Evolutionary conservation across 176 grass and related monocot genomes (phyloP).

Genomic region (Phoenix dactylifera): DNA sequence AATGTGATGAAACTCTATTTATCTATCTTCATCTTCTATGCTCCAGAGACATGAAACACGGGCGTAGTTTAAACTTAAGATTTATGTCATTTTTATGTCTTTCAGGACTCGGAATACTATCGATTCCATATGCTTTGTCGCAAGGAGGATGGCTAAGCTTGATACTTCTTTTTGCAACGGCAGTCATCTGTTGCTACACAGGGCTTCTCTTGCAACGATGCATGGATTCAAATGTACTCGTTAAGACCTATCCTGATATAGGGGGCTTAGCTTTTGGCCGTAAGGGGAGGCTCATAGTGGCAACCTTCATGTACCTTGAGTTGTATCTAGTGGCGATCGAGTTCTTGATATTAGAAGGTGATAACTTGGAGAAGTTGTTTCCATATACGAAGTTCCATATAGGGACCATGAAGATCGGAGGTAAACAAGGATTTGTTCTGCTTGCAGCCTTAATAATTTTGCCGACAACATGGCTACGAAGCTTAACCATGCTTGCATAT

Average conservation of each 20-base stretch:
- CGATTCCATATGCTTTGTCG: neutral
- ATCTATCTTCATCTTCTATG: conserved; percentile 16
- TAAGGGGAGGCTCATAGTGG: neutral
- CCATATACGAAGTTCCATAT: conserved; percentile 41
- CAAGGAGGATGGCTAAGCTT: conserved; percentile 3
- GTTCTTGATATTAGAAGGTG: conserved; percentile 90
- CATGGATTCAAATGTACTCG: neutral
- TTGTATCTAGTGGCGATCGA: conserved; percentile 55
- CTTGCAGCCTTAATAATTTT: conserved; percentile 54
- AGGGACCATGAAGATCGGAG: conserved; percentile 37
- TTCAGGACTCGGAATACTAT: conserved; percentile 1
- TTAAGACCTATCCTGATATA: conserved; percentile 5
- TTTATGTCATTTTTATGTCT: conserved; percentile 2
- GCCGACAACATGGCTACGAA: conserved; percentile 78
- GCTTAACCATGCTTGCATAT: conserved; percentile 62
- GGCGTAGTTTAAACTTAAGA: conserved; percentile 57
- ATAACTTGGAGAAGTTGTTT: conserved; percentile 88
- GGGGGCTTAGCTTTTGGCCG: neutral
- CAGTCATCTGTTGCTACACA: neutral
- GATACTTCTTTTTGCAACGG: neutral
- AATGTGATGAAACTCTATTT: too few relatives aligned
- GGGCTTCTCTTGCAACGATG: neutral
- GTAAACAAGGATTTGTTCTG: conserved; percentile 73
- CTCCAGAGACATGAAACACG: conserved; percentile 38
- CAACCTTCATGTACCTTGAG: conserved; percentile 1